Conservation (phyloP, 495 filamentous ascomycete species). For the Talaromyces nanjingensis region DNA sequence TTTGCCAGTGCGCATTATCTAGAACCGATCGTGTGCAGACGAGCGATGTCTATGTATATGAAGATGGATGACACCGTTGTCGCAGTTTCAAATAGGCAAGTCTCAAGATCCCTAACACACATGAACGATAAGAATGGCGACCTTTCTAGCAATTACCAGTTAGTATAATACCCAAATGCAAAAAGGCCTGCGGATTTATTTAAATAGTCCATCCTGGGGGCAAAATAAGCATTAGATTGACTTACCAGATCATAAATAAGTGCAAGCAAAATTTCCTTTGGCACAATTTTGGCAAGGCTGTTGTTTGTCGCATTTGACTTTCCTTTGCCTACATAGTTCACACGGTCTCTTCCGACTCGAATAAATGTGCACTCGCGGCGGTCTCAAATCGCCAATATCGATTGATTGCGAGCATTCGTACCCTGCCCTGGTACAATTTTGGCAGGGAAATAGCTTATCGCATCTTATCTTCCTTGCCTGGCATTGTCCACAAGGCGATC, state of each 20-base stretch:
- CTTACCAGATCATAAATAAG: neutral
- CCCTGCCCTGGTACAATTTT: neutral
- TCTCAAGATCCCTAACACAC: too few species aligned
- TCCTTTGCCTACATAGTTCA: neutral
- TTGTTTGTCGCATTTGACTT: slow-evolving; percentile 1
- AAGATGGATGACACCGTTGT: too few species aligned
- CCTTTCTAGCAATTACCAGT: too few species aligned
- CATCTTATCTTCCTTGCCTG: neutral
- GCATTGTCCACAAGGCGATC: neutral
- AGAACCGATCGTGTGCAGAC: neutral
- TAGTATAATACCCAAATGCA: too few species aligned
- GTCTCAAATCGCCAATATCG: neutral
- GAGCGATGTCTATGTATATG: neutral
- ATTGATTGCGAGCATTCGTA: neutral
- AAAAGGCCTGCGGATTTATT: too few species aligned
- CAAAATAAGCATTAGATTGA: too few species aligned
- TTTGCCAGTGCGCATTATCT: neutral
- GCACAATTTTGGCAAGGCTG: neutral
- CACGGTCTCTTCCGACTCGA: neutral
- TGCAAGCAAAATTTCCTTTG: neutral
- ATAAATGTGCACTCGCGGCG: neutral
- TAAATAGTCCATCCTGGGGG: too few species aligned
- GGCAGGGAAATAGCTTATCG: neutral
- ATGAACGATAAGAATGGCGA: too few species aligned
- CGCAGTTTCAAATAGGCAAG: too few species aligned